Conservation (phyloP, 2,329 filamentous ascomycete species). For the Trichoderma sp. region DNA sequence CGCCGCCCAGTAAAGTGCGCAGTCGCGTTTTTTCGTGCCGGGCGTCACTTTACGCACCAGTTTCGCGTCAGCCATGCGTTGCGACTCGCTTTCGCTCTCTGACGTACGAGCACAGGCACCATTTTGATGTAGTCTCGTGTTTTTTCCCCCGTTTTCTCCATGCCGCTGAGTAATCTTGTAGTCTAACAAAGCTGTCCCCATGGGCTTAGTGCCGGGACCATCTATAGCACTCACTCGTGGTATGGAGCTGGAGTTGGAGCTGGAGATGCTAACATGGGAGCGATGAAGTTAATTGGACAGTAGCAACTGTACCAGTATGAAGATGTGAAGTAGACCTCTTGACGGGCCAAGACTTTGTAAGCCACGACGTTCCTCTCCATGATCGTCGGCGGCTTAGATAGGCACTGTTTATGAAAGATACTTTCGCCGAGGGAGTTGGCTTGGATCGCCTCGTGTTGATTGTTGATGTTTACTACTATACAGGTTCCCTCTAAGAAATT, state of each 20-base stretch:
- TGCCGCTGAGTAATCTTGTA: not conserved
- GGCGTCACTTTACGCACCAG: slow-evolving; percentile 22
- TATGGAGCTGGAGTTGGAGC: too few relatives aligned
- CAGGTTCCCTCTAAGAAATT: not conserved
- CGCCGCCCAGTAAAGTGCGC: not conserved
- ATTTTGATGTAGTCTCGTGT: not conserved
- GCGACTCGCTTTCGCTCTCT: not conserved
- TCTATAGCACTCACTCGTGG: too few relatives aligned
- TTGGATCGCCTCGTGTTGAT: too few relatives aligned
- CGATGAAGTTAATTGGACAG: not conserved
- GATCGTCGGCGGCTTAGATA: not conserved
- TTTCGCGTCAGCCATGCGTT: slow-evolving; percentile 26
- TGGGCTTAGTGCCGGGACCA: not conserved
- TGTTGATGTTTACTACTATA: not conserved
- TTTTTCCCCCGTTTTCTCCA: not conserved
- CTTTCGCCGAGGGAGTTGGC: not conserved
- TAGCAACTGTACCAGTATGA: too few relatives aligned
- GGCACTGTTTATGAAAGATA: not conserved
- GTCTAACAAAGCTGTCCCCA: not conserved
- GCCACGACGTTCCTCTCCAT: not conserved
- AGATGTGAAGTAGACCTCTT: not conserved
- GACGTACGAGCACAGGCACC: not conserved
- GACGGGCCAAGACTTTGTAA: not conserved
- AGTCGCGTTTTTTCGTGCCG: slow-evolving; percentile 26
- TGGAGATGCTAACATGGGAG: not conserved